Evolutionary conservation across 225 moss, liverwort and hornwort genomes (phyloP).

Genomic region (Polytrichum formosum): DNA sequence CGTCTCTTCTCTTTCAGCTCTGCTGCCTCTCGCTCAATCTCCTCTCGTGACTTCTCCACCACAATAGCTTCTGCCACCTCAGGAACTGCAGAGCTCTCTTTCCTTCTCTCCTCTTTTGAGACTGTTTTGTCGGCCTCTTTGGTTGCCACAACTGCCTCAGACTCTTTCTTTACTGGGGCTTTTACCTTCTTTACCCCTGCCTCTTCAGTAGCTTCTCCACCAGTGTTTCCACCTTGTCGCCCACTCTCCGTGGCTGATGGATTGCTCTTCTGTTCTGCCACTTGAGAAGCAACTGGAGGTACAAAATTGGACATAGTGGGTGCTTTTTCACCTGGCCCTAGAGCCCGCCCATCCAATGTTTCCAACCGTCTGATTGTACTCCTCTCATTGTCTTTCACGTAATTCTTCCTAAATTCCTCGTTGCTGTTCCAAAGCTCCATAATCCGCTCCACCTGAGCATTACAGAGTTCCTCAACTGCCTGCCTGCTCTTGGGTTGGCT

Average conservation of each 20-base stretch:
- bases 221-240: slow-evolving; percentile 6
- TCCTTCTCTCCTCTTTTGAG: slow-evolving; percentile 7
- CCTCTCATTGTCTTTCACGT: slow-evolving; percentile 70
- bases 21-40: slow-evolving; percentile 46
- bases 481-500: slow-evolving; percentile 42
- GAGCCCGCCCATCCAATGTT: slow-evolving; percentile 66
- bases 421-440: slow-evolving; percentile 62
- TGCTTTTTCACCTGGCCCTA: slow-evolving; percentile 68
- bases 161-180: not conserved
- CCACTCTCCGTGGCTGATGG: slow-evolving; percentile 15
- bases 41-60: slow-evolving; percentile 23
- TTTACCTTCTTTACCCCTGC: slow-evolving; percentile 10
- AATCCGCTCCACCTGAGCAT: slow-evolving; percentile 63
- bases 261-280: not conserved
- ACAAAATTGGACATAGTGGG: slow-evolving; percentile 29
- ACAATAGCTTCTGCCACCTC: not conserved
- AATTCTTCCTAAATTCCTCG: slow-evolving; percentile 48
- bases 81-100: slow-evolving; percentile 2
- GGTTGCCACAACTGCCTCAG: not conserved
- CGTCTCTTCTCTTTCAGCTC: slow-evolving; percentile 66
- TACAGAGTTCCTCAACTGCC: slow-evolving; percentile 62
- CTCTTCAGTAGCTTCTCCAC: not conserved
- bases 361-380: slow-evolving; percentile 66
- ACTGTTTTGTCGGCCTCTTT: slow-evolving; percentile 7
- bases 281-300: slow-evolving; percentile 1